phyloP scores from a whole-genome alignment of 2,329 filamentous ascomycete genomes.

The Fusarium subglutinans region DNA sequence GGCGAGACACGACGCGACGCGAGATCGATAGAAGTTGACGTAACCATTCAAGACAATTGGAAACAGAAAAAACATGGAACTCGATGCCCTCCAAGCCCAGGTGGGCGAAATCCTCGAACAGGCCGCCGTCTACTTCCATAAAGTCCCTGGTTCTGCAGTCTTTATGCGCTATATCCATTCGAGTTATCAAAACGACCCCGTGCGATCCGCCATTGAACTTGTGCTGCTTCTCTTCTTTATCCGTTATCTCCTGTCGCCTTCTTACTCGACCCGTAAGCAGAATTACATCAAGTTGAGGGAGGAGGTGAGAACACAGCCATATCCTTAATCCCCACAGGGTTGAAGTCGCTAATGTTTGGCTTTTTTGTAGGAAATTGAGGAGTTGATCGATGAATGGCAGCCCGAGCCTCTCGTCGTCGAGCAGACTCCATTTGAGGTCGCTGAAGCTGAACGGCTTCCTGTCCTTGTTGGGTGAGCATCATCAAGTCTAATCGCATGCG shows the following conservation, averaged over 20 bases:
- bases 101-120: conserved; percentile 62
- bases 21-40: neutral
- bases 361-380: conserved; percentile 81
- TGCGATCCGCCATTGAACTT: conserved; percentile 91
- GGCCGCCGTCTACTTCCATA: conserved; percentile 77
- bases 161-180: conserved; percentile 95
- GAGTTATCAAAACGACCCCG: conserved; percentile 96
- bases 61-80: conserved; percentile 61
- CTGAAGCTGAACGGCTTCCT: conserved; percentile 84
- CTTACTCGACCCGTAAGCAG: conserved; percentile 90
- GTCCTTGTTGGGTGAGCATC: conserved; percentile 81
- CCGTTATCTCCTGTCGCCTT: conserved; percentile 88
- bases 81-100: conserved; percentile 65
- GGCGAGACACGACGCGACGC: neutral
- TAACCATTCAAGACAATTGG: neutral
- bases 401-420: conserved; percentile 88
- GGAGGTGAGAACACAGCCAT: conserved; percentile 57
- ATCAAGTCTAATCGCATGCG: neutral
- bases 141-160: conserved; percentile 92
- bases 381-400: conserved; percentile 94
- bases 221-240: conserved; percentile 96
- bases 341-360: neutral
- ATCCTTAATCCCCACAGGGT: neutral
- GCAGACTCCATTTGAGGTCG: conserved; percentile 78
- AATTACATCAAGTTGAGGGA: conserved; percentile 90